Conservation (phyloP, 495 filamentous ascomycete genomes). For the Penicillium cosmopolitanum region DNA sequence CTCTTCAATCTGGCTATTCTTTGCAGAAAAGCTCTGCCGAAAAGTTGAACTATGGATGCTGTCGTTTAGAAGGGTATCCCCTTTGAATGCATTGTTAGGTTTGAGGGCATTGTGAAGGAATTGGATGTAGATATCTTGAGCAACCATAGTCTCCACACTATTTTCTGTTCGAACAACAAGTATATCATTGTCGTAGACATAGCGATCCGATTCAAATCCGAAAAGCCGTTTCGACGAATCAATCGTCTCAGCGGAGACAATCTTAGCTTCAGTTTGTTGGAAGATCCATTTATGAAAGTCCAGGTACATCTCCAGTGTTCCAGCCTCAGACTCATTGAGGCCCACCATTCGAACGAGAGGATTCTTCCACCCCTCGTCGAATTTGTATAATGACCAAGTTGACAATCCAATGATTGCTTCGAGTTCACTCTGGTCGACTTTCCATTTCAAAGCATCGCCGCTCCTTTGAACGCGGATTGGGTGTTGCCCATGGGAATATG, state of each 20-base stretch:
- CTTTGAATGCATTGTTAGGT: too few species aligned
- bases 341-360: slow-evolving; percentile 35
- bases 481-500: not conserved
- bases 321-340: slow-evolving; percentile 26
- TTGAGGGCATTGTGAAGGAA: slow-evolving; percentile 27
- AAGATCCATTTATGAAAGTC: slow-evolving; percentile 48
- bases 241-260: slow-evolving; percentile 22
- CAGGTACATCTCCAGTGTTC: slow-evolving; percentile 27
- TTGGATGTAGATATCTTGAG: slow-evolving; percentile 44
- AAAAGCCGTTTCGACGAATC: slow-evolving; percentile 28
- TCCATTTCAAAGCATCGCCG: slow-evolving; percentile 35
- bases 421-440: slow-evolving; percentile 27
- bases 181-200: slow-evolving; percentile 19
- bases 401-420: slow-evolving; percentile 43
- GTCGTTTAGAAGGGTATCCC: too few species aligned
- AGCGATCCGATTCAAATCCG: slow-evolving; percentile 18
- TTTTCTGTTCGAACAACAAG: slow-evolving; percentile 32
- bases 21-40: slow-evolving; percentile 21
- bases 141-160: slow-evolving; percentile 33
- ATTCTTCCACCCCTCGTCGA: slow-evolving; percentile 18
- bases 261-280: slow-evolving; percentile 31
- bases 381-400: slow-evolving; percentile 38
- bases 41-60: too few species aligned
- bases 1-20: slow-evolving; percentile 29
- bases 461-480: slow-evolving; percentile 20